Base-by-base conservation (phyloP, 768 basidiomycete genomes). In the Lactifluus echinatus region DNA sequence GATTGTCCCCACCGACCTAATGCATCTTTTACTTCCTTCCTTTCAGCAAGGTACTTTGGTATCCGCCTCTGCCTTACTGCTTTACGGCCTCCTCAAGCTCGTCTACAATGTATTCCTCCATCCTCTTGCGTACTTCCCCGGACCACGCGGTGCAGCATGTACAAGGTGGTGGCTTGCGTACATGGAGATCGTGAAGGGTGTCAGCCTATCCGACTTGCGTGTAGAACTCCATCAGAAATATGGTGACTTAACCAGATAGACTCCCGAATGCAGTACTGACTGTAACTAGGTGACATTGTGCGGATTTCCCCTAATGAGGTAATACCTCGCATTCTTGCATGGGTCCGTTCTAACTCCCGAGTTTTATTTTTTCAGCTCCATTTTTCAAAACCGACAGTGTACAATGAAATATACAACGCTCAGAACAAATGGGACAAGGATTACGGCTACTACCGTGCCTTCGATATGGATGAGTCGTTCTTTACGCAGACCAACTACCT, bases 371-470 rank as follows among this genome's bases (percentile, higher is more conserved):
- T 15, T 6, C 28, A 59, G 58, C 54, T 59, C 11, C 58, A 59
- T 28, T 59, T 59, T 39, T 6, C 58, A 8, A 36, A 43, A 17
- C 58, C 53, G 14, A 39, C 26, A 1, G 58, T 34, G 23, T 59
- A 56, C 48, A 50, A 59, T 11, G 58, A 59, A 23, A 59, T 59
- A 14, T 59, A 59, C 48, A 59, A 39, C 23, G 12, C 26, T 1
- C 58, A 59, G 31, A 56, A 56, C 40, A 69, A 65, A 36, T 70
- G 75, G 56, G 67, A 68, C 24, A 78, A 78, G 57, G 75, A 76
- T 19, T 60, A 68, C 21, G 40, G 44, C 8, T 71, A 73, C 43
- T 77, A 77, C 52, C 53, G 56, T 19, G 70, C 68, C 51, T 76
- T 76, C 62, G 70, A 69, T 7, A 65, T 66, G 15, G 63, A 67